Conservation (phyloP, 2,329 filamentous ascomycete species). For the Trichoderma semiorbis region DNA sequence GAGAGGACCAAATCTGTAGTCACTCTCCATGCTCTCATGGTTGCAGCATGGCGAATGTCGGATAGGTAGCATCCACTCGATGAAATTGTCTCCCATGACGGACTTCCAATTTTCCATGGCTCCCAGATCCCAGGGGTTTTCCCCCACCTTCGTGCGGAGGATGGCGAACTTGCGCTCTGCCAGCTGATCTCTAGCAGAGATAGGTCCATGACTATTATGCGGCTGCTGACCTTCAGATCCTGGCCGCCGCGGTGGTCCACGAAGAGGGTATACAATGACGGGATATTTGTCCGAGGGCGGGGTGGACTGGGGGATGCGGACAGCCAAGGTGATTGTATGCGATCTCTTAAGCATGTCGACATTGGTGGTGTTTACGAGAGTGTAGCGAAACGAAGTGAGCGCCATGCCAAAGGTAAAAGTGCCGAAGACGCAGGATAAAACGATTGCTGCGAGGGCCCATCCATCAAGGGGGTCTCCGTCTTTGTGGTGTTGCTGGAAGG, state of each 20-base stretch:
- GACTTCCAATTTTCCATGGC: constrained; percentile 67
- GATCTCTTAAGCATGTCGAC: constrained; percentile 70
- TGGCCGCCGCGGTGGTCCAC: constrained; percentile 28
- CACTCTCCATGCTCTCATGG: constrained; percentile 62
- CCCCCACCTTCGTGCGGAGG: constrained; percentile 65
- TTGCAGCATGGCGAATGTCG: constrained; percentile 69
- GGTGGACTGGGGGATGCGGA: constrained; percentile 60
- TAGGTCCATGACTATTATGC: not conserved
- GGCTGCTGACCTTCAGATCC: constrained; percentile 18
- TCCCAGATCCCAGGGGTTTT: constrained; percentile 85
- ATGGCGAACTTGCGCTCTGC: constrained; percentile 73
- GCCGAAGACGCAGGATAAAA: constrained; percentile 66
- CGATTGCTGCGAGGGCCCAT: constrained; percentile 64
- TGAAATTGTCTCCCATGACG: constrained; percentile 68
- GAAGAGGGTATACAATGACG: constrained; percentile 59
- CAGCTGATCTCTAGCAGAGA: constrained; percentile 38
- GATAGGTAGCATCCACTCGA: constrained; percentile 81
- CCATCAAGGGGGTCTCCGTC: constrained; percentile 46
- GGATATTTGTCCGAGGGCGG: constrained; percentile 41
- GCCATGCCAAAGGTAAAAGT: constrained; percentile 81
- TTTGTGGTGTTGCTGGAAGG: constrained; percentile 52
- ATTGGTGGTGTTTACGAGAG: constrained; percentile 73
- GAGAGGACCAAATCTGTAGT: constrained; percentile 64
- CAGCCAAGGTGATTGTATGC: constrained; percentile 68
- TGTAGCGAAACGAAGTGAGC: constrained; percentile 65